phyloP scores from a whole-genome alignment of 306 rosid genomes.

The Cercis canadensis region DNA sequence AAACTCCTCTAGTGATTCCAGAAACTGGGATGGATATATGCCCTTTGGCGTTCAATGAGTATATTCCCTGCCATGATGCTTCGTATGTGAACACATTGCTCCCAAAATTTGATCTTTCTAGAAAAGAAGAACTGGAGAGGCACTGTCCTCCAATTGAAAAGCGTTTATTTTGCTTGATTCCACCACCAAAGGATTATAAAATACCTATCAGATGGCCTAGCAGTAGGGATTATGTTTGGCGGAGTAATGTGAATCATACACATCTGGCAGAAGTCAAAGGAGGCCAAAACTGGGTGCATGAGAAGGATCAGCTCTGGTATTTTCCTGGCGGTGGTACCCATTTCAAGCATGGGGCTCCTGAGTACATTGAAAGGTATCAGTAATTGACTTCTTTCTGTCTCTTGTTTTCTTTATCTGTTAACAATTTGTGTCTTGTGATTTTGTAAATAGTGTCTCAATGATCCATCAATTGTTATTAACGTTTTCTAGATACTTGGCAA shows the following conservation, averaged over 20 bases:
- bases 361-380: conserved; percentile 80
- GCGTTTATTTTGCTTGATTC: conserved; percentile 86
- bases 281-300: conserved; percentile 98
- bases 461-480: neutral
- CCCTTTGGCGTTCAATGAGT: conserved; percentile 80
- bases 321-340: conserved; percentile 99
- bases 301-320: conserved; percentile 85
- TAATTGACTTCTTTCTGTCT: conserved; percentile 8
- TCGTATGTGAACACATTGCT: conserved; percentile 62
- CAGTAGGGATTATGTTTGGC: conserved; percentile 95
- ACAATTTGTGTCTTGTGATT: conserved; percentile 5
- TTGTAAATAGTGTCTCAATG: neutral
- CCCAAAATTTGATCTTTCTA: conserved; percentile 63
- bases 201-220: conserved; percentile 87
- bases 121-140: conserved; percentile 86
- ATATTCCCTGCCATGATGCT: conserved; percentile 84
- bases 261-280: conserved; percentile 94
- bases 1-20: conserved; percentile 59
- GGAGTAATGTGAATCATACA: conserved; percentile 89
- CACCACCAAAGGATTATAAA: conserved; percentile 85
- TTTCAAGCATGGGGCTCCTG: conserved; percentile 92
- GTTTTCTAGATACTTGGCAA: conserved; percentile 5
- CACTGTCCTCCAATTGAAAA: conserved; percentile 85
- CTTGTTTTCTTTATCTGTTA: neutral
- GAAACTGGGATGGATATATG: conserved; percentile 78